phyloP scores from a whole-genome alignment of 768 basidiomycete species.

The Amanita molliuscula region DNA sequence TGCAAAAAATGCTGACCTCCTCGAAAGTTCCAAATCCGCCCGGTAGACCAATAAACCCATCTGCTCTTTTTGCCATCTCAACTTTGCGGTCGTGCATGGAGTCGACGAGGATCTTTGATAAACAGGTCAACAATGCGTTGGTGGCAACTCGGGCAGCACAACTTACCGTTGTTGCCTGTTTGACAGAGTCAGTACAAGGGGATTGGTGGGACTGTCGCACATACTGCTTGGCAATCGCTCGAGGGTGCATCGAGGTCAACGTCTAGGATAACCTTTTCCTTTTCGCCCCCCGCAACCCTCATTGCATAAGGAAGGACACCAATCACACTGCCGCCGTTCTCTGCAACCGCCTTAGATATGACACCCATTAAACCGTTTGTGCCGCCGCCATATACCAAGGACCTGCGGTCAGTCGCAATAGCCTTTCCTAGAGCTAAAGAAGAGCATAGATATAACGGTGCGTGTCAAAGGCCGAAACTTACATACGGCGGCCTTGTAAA shows the following conservation, averaged over 20 bases:
- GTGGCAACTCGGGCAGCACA: neutral
- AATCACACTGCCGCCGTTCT: constrained; percentile 60
- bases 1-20: constrained; percentile 42
- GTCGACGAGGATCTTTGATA: constrained; percentile 52
- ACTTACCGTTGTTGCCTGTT: neutral
- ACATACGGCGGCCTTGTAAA: constrained; percentile 62
- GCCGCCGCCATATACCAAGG: constrained; percentile 85
- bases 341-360: constrained; percentile 55
- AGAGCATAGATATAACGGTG: neutral
- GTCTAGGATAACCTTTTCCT: constrained; percentile 30
- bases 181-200: neutral
- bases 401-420: constrained; percentile 45
- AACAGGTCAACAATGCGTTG: neutral
- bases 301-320: constrained; percentile 79
- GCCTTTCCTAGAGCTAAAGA: constrained; percentile 61
- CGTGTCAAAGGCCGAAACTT: constrained; percentile 18
- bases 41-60: constrained; percentile 81
- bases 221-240: constrained; percentile 20
- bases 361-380: constrained; percentile 79
- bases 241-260: constrained; percentile 13
- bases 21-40: constrained; percentile 96
- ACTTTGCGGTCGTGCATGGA: constrained; percentile 88
- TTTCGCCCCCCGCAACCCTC: constrained; percentile 52
- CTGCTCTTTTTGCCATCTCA: constrained; percentile 75
- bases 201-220: neutral